Conservation (phyloP, 2,329 filamentous ascomycete genomes). For the Kalaharituber pfeilii region DNA sequence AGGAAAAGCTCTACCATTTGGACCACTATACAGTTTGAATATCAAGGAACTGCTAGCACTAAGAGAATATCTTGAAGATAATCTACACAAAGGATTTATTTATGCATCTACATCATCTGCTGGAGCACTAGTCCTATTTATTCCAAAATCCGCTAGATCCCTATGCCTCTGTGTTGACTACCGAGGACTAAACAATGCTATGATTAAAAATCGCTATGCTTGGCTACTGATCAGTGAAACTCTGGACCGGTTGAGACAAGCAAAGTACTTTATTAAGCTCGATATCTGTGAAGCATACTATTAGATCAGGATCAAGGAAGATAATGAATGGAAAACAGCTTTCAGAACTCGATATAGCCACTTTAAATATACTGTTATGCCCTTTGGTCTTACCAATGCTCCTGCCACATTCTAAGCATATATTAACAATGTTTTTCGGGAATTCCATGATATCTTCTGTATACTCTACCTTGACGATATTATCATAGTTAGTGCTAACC, state of each 20-base stretch:
- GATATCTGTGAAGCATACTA: background rate
- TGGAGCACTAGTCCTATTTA: background rate
- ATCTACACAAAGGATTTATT: background rate
- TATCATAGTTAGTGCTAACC: conserved; percentile 1
- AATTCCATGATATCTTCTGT: conserved; percentile 18
- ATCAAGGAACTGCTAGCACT: background rate
- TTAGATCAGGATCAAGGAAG: conserved; percentile 8
- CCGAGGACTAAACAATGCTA: conserved; percentile 1
- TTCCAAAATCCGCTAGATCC: background rate
- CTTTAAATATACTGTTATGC: conserved; percentile 9
- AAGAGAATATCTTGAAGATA: conserved; percentile 1
- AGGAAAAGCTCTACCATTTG: background rate
- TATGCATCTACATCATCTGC: background rate
- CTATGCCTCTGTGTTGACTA: conserved; percentile 4
- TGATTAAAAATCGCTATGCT: conserved; percentile 1
- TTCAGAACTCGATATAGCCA: conserved; percentile 10
- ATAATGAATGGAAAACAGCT: conserved; percentile 14
- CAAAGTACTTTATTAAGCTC: background rate
- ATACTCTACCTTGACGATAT: conserved; percentile 2
- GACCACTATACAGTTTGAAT: conserved; percentile 1
- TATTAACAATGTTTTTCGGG: conserved; percentile 21
- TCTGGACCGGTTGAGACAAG: background rate
- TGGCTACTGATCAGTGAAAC: background rate
- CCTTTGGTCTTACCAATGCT: conserved; percentile 13
- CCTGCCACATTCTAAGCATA: conserved; percentile 9